These are phyloP conservation scores for Claviceps fusiformis DNA, from an alignment of 2,329 filamentous ascomycete species.

Conservation along the genomic window DNA sequence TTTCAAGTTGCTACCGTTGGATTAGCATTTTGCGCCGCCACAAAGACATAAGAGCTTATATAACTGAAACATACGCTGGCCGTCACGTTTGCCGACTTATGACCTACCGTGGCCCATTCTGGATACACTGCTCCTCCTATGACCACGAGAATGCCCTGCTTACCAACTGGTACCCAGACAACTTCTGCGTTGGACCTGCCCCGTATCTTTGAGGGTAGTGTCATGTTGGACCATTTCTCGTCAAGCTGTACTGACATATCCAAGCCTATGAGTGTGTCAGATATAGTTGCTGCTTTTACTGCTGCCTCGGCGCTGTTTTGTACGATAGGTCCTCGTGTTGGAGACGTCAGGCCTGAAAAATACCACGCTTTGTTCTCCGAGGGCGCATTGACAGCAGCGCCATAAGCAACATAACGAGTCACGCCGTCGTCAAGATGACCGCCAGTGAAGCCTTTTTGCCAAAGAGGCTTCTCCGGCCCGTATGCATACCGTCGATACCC, in stretches of 20 bases:
- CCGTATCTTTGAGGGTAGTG: slow-evolving; percentile 33
- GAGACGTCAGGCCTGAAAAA: slow-evolving; percentile 48
- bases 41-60: background rate
- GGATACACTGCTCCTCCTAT: slow-evolving; percentile 60
- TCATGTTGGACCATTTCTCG: slow-evolving; percentile 43
- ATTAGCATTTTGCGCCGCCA: slow-evolving; percentile 2
- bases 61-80: slow-evolving; percentile 18
- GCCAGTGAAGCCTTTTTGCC: slow-evolving; percentile 28
- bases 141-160: slow-evolving; percentile 62
- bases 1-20: slow-evolving; percentile 39
- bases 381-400: slow-evolving; percentile 49
- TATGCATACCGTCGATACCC: slow-evolving; percentile 41
- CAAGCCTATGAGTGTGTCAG: slow-evolving; percentile 45
- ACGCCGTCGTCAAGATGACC: slow-evolving; percentile 28
- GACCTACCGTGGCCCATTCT: slow-evolving; percentile 24
- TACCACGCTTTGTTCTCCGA: slow-evolving; percentile 62
- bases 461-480: slow-evolving; percentile 28
- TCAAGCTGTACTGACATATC: slow-evolving; percentile 39
- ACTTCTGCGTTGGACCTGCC: slow-evolving; percentile 50
- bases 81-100: slow-evolving; percentile 15
- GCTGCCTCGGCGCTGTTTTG: slow-evolving; percentile 19
- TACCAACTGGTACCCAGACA: slow-evolving; percentile 66
- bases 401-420: slow-evolving; percentile 50
- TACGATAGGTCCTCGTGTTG: slow-evolving; percentile 35
- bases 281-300: slow-evolving; percentile 28